Evolutionary conservation across 2,329 filamentous ascomycete species (phyloP), one percentile per base, ranked within the genome.

Genomic region (Fusarium verticillioides): DNA sequence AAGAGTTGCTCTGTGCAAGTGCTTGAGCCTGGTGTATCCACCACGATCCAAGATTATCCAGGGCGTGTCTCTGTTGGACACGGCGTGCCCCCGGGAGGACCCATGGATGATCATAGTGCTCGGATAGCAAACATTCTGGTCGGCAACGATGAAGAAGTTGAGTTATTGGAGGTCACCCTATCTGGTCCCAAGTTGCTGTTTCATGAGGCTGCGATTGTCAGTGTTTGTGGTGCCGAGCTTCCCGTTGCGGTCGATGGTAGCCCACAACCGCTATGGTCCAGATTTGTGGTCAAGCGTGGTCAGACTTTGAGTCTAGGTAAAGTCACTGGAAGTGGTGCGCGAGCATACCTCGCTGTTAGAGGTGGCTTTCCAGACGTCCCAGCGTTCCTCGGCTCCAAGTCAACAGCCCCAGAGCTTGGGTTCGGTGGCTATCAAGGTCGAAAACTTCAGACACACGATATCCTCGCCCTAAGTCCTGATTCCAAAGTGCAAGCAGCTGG

Each of bases 371-470:
- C 77, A 3, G 81, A 80, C n/a, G 83, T 91, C 2, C 86, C 88
- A 18, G 80, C 85, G 9, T 90, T 87, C 78, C 89, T 91, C 60
- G 87, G 86, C 4, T 89, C 87, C 23, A 91, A 91, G 73, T 86
- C 87, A 1, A 91, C 89, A 0, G 86, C 86, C 32, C 88, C 89
- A 2, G 82, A 88, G 56, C 86, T 90, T 21, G 85, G 83, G 0
- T 86, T 91, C 26, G 89, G 89, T 30, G 89, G 89, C 1, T 88
- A 89, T 49, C 89, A 91, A 78, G 89, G 89, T 9, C 82, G 89
- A 52, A 83, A 84, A 44, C 82, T 91, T 28, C 84, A 86, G 6
- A 82, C 87, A 4, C 68, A 74, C 16, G 75, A 73, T 36, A 67
- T 71, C 32, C 83, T 60, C 9, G 9, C 32, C 7, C 11, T 60